Evolutionary conservation across 768 basidiomycete genomes (phyloP).

Genomic region (Boletus vinaceobasis): DNA sequence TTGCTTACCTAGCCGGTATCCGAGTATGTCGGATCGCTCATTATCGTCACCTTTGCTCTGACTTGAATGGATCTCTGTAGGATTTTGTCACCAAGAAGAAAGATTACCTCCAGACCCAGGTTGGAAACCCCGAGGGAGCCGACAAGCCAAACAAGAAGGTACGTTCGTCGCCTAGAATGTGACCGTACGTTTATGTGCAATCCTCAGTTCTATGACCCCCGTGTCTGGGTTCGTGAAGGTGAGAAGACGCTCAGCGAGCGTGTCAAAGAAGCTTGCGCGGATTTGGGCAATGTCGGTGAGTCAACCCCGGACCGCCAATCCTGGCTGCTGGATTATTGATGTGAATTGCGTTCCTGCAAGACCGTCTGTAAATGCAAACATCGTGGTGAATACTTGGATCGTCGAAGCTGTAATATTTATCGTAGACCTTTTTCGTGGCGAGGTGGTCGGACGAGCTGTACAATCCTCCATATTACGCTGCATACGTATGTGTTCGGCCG

Average conservation of each 20-base stretch:
- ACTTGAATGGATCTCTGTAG: slow-evolving; percentile 32
- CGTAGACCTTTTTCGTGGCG: slow-evolving; percentile 13
- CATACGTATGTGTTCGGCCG: not conserved
- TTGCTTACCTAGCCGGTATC: slow-evolving; percentile 86
- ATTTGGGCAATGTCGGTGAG: slow-evolving; percentile 72
- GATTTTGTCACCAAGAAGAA: slow-evolving; percentile 86
- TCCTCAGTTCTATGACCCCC: slow-evolving; percentile 82
- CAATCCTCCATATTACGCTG: not conserved
- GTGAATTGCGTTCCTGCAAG: slow-evolving; percentile 2
- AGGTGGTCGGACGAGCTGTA: slow-evolving; percentile 3
- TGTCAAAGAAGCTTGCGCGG: slow-evolving; percentile 90
- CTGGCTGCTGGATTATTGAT: not conserved
- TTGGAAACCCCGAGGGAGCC: slow-evolving; percentile 94
- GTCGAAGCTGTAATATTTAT: slow-evolving; percentile 16
- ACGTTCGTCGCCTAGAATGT: not conserved
- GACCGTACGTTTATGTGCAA: not conserved
- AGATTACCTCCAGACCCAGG: slow-evolving; percentile 85
- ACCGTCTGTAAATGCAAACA: slow-evolving; percentile 20
- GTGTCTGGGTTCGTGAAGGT: slow-evolving; percentile 98
- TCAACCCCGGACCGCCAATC: slow-evolving; percentile 5
- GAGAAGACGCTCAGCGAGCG: slow-evolving; percentile 88
- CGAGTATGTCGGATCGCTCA: slow-evolving; percentile 43
- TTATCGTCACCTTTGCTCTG: not conserved
- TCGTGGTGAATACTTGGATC: not conserved
- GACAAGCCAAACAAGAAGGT: slow-evolving; percentile 99